Base-by-base conservation (phyloP, 228 moss, liverwort and hornwort genomes). In the Sphagnum fallax region DNA sequence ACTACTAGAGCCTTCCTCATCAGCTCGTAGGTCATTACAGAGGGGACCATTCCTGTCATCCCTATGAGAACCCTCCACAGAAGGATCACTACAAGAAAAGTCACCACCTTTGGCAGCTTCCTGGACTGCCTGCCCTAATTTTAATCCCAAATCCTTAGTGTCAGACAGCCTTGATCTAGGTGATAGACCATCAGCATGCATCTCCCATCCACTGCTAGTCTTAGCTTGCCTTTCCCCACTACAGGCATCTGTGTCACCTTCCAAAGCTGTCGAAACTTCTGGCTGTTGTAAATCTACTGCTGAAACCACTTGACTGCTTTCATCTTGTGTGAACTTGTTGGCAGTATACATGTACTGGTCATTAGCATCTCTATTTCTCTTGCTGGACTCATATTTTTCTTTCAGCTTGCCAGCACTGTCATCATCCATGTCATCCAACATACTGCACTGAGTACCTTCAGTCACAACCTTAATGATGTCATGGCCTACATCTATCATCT, bases 41-140 rank as follows among this genome's bases (percentile, higher is more conserved):
- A 60, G 58, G 62, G 82, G 66, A 71, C 70, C 58, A 62, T 73
- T 61, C 66, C 68, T 57, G 12, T 79, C 76, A 9, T 71, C 81
- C 52, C 78, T 76, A 50, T 74, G 72, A 71, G 73, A 72, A 52
- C 76, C 81, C 15, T 79, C 74, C 62, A 80, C 78, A 49, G 74
- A 75, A 59, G 69, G 80, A 50, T 71, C 71, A 71, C 79, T 80
- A 32, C 32, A 32, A 32, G 32, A 32, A 32, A 32, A 32, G 12
- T 12, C 71, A 51, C 16, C 74, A 66, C 59, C 78, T 53, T 53
- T 66, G 11, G 71, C 67, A 61, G 48, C 2, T 61, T 69, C 53
- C 62, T 52, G 18, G 64, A 61, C 66, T 48, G 32, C 32, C 32
- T 32, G 32, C 32, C 32, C 32, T 32, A 32, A 32, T 32, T 32